Base-by-base conservation (phyloP, 805 yeast genomes). In the Hanseniaspora pseudoguilliermondii region DNA sequence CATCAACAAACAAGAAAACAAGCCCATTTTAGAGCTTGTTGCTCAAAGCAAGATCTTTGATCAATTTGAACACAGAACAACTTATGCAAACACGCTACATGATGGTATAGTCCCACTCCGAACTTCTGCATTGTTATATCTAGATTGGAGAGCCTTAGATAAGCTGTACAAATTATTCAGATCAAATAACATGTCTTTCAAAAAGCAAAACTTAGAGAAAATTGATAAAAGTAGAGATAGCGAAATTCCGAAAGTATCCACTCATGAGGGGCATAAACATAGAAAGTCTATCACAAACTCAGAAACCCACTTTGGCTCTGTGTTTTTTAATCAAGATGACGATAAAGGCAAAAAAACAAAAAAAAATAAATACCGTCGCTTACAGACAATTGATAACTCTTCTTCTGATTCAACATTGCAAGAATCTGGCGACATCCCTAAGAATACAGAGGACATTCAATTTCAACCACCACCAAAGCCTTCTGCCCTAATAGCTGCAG, bases 91-190 rank as follows among this genome's bases (percentile, higher is more conserved):
- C 69, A 83, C 86, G 0, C 74, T 86, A 20, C 83, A 93, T 67
- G 98, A 93, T 70, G 98, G 98, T 2, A 89, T 93, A 54, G 98
- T 93, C 1, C 97, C 98, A 0, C 71, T 93, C 61, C 73, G 97
- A 52, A 93, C 98, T 0, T 82, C 96, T 0, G 88, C 97, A 0
- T 70, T 91, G 54, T 68, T 91, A 29, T 91, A 84, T 63, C 68
- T 93, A 15, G 97, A 93, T 66, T 89, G 95, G 85, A 77, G 29
- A 5, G 40, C 54, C 27, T 18, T 55, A 10, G 57, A 49, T 36
- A n/a, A 49, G 15, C 35, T 55, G 13, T 55, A 49, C 10, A 29
- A 38, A 32, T 13, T 49, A 16, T 55, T 49, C 21, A 53, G 39
- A 20, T n/a, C 25, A 5, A 53, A 53, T 39, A 23, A 53, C 13